These are phyloP conservation scores for Pulveroboletus sp. DNA, from an alignment of 768 basidiomycete species.

Conservation along the genomic window DNA sequence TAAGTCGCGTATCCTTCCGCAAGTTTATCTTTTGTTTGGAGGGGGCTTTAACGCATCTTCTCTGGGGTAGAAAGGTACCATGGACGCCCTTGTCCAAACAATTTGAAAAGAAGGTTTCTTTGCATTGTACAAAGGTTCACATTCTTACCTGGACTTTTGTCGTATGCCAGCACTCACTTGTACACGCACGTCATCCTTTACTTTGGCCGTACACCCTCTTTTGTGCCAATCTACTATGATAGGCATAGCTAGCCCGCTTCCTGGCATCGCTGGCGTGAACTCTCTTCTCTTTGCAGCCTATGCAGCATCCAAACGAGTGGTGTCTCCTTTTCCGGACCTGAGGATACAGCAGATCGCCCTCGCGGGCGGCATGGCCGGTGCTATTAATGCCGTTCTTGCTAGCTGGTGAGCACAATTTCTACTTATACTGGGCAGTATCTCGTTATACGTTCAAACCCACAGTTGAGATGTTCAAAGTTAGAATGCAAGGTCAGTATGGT, in stretches of 20 bases:
- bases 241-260: constrained; percentile 89
- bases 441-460: background rate
- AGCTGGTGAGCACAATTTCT: constrained; percentile 49
- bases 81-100: constrained; percentile 86
- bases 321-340: constrained; percentile 87
- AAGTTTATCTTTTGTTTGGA: background rate
- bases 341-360: constrained; percentile 75
- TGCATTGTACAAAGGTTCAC: constrained; percentile 89
- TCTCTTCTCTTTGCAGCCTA: constrained; percentile 93
- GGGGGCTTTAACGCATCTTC: too few relatives aligned
- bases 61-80: constrained; percentile 87
- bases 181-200: background rate
- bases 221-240: background rate
- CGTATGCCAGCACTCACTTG: background rate
- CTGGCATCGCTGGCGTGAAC: constrained; percentile 95
- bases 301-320: constrained; percentile 71
- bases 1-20: constrained; percentile 54
- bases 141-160: background rate
- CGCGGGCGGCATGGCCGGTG: constrained; percentile 93
- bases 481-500: constrained; percentile 97
- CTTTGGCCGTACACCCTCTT: background rate
- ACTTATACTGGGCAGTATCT: background rate
- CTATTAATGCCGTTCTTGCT: constrained; percentile 84
- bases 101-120: constrained; percentile 85
- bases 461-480: constrained; percentile 99